Evolutionary conservation across 2,329 filamentous ascomycete genomes (phyloP).

Genomic region (Pseudocercospora fijiensis): DNA sequence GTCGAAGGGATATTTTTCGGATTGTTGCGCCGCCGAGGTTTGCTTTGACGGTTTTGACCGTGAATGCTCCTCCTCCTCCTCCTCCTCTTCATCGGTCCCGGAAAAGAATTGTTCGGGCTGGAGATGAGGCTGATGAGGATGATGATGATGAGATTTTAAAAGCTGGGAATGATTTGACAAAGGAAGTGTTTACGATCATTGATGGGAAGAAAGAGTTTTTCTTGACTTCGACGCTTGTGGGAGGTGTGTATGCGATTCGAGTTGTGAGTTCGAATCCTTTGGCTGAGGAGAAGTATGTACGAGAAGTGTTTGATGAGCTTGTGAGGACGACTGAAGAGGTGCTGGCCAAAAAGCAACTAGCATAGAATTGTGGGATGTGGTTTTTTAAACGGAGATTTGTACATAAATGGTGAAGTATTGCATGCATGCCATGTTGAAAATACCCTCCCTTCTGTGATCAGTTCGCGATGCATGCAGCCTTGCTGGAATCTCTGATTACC

Average conservation of each 20-base stretch:
- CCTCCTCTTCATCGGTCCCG: no score
- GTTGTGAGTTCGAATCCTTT: conserved; percentile 71
- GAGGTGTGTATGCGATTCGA: conserved; percentile 73
- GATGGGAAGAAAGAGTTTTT: conserved; percentile 76
- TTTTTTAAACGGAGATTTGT: background rate
- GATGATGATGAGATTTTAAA: conserved; percentile 47
- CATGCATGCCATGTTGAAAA: no score
- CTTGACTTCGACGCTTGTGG: conserved; percentile 73
- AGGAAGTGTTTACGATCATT: conserved; percentile 71
- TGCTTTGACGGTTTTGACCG: conserved; percentile 72
- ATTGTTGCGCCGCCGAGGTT: conserved; percentile 74
- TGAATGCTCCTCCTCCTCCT: no score
- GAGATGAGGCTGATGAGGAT: conserved; percentile 23
- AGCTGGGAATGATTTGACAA: conserved; percentile 66
- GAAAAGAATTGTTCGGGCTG: no score
- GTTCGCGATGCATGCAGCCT: background rate
- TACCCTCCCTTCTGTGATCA: background rate
- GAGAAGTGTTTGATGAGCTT: conserved; percentile 71
- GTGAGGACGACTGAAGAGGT: conserved; percentile 63
- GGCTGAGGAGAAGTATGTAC: conserved; percentile 70
- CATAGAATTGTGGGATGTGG: background rate
- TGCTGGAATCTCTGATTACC: background rate
- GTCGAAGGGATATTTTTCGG: conserved; percentile 68
- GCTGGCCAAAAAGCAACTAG: conserved; percentile 30
- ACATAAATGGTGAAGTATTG: background rate